phyloP scores from a whole-genome alignment of 768 basidiomycete genomes.

The Rhodosporidiobolus odoratus region DNA sequence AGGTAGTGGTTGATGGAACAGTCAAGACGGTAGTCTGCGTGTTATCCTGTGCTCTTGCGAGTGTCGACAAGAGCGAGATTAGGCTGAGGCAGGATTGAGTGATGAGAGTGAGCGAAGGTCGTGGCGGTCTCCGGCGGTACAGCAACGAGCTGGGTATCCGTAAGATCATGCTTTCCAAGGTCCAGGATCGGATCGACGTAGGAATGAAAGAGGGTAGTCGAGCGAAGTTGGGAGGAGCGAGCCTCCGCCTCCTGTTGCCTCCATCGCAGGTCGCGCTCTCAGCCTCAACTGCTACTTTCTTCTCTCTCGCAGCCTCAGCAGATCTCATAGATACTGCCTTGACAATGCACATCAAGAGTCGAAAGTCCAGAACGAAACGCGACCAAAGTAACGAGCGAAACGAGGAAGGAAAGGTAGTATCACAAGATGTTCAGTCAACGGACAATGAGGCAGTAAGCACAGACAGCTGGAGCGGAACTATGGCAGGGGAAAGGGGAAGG shows the following conservation, averaged over 20 bases:
- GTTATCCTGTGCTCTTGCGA: background rate
- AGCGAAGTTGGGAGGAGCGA: background rate
- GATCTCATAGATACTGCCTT: no score
- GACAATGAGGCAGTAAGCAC: no score
- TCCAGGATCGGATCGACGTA: no score
- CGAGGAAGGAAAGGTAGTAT: background rate
- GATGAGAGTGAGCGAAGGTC: background rate
- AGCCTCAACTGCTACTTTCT: no score
- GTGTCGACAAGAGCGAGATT: background rate
- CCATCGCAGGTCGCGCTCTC: no score
- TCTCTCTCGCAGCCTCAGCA: no score
- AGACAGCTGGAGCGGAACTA: background rate
- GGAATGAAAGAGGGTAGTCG: background rate
- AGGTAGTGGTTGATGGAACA: background rate
- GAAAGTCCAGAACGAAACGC: no score
- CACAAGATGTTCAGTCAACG: background rate
- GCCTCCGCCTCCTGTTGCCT: no score
- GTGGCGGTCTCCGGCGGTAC: constrained; percentile 3
- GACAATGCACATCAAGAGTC: no score
- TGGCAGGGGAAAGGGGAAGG: background rate
- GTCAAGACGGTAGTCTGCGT: background rate
- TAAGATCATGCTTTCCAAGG: background rate
- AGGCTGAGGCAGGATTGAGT: background rate
- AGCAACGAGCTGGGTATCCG: background rate
- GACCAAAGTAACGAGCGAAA: background rate